Percentiles rank a stretch among this genome's conserved stretches.
Evolutionary conservation across 768 basidiomycete genomes (phyloP).

Genomic region (Boletus sp.): DNA sequence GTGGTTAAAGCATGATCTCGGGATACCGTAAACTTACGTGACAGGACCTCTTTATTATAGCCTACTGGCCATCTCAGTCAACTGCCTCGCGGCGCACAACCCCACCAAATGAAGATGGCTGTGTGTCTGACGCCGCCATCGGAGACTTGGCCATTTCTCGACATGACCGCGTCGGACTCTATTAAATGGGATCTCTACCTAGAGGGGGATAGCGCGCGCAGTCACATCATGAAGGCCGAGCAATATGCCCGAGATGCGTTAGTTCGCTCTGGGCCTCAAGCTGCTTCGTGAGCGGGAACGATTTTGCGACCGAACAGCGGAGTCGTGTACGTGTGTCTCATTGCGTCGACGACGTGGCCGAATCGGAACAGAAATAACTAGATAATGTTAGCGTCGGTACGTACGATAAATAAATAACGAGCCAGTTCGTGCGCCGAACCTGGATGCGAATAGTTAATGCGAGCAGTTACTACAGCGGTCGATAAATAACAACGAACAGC

Average conservation of each 20-base stretch:
- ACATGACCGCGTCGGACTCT: constrained; percentile 10
- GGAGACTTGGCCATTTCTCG: constrained; percentile 6
- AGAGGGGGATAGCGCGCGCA: constrained; percentile 20
- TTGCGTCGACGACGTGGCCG: not conserved
- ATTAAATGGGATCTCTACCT: not conserved
- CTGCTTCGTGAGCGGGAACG: not conserved
- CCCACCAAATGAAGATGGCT: constrained; percentile 18
- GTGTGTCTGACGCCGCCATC: constrained; percentile 18
- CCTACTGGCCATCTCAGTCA: constrained; percentile 1
- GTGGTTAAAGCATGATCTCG: constrained; percentile 27
- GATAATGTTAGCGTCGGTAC: constrained; percentile 14
- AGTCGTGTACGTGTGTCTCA: not conserved
- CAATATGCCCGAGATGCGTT: constrained; percentile 5
- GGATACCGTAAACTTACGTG: constrained; percentile 32
- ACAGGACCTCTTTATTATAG: not conserved
- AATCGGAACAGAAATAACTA: constrained; percentile 5
- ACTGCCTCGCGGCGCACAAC: constrained; percentile 13
- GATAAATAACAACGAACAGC: constrained; percentile 15
- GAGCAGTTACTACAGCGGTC: constrained; percentile 12
- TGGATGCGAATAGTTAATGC: constrained; percentile 18
- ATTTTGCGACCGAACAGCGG: constrained; percentile 1
- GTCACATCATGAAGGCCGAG: constrained; percentile 12
- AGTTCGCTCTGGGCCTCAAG: not conserved
- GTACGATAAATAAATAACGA: constrained; percentile 19
- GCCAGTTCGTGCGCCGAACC: constrained; percentile 1